phyloP scores from a whole-genome alignment of 106 monocot species.

The Iris macrosiphon region DNA sequence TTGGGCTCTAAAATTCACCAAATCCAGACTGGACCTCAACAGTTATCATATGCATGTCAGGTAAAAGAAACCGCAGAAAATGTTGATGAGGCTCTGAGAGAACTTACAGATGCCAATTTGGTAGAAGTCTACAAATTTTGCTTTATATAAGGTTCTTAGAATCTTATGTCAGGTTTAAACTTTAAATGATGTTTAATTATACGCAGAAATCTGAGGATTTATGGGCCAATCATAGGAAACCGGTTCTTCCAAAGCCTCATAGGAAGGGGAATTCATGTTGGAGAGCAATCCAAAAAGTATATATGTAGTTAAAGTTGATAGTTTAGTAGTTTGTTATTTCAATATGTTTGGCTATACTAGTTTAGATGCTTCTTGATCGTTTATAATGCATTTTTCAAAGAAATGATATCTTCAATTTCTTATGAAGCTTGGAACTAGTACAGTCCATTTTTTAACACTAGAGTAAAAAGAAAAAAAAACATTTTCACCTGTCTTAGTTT shows the following conservation, averaged over 20 bases:
- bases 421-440: too few relatives aligned
- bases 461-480: too few relatives aligned
- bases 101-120: slow-evolving; percentile 95
- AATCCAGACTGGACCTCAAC: too few relatives aligned
- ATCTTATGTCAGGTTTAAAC: neutral
- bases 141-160: neutral
- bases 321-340: too few relatives aligned
- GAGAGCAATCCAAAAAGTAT: slow-evolving; percentile 82
- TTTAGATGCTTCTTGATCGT: neutral
- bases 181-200: slow-evolving; percentile 8
- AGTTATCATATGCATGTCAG: slow-evolving; percentile 26
- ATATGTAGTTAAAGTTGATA: slow-evolving; percentile 1
- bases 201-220: slow-evolving; percentile 91
- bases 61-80: slow-evolving; percentile 97
- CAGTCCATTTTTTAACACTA: too few relatives aligned
- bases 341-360: neutral
- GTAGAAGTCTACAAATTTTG: slow-evolving; percentile 21
- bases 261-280: slow-evolving; percentile 67
- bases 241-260: slow-evolving; percentile 89
- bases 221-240: slow-evolving; percentile 81
- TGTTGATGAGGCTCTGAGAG: slow-evolving; percentile 89
- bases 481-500: too few relatives aligned
- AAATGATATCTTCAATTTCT: too few relatives aligned
- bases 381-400: too few relatives aligned
- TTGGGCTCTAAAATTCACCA: too few relatives aligned